Evolutionary conservation across 805 yeast genomes (phyloP), one percentile per base, ranked within the genome.

Genomic region (Pichia rugopelliculosa): DNA sequence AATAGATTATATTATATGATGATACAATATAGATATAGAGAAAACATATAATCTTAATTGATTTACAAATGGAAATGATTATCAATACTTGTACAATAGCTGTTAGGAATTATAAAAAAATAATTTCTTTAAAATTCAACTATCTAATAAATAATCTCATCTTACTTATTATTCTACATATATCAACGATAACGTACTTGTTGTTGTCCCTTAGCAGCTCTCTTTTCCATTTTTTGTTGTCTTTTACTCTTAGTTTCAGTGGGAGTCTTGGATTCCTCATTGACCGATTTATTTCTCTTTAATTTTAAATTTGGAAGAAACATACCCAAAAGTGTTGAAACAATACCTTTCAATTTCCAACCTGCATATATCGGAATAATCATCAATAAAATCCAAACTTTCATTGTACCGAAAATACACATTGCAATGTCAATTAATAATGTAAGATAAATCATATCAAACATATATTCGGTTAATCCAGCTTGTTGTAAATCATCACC

Each of bases 401-500:
- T 72, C 59, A 76, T 76, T 39, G 75, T 60, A 6, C 89, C 89
- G 34, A 76, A 56, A 0, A 77, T 21, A 6, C 77, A 55, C 69
- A 79, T 75, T 44, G 82, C 63, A 1, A 82, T 46, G 53, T 80
- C 79, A 53, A 79, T 68, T 20, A 75, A 55, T 74, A 82, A 73
- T 3, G 89, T 82, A 41, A 84, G 61, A 58, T 84, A 84, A 50
- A 85, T 67, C 12, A 83, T 61, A 58, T 85, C 93, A 59, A 81
- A 81, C 71, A 84, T 66, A 67, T 81, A 84, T 62, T 85, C 91
- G 36, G 81, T 81, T 37, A 85, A 68, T 0, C 93, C 93, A 4
- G 64, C 59, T 50, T 77, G 85, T 47, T 64, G 64, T 49, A 84
- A 71, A 56, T 85, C 86, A 26, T 73, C 76, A 2, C 90, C 91